Evolutionary conservation across 257 asterid species (phyloP), one percentile per base, ranked within the genome.

Genomic region (Solanum medicagineum): DNA sequence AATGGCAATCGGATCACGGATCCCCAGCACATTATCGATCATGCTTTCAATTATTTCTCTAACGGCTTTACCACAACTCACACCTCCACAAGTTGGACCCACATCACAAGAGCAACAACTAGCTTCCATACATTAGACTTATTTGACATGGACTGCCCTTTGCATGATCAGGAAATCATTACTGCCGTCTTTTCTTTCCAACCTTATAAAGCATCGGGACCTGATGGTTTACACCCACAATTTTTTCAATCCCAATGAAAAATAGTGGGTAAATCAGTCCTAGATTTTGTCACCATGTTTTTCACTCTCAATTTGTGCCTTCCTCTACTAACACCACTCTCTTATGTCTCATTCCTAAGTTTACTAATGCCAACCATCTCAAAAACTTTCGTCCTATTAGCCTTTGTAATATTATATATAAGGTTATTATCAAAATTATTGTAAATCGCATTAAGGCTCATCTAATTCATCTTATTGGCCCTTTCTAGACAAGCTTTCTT

Each of bases 21-120:
- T 7, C 24, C 2, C 0, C 2, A 6, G 1, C 7, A 0, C 1
- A 7, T 56, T 1, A 7, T 7, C 0, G 9, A 19, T 2, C 24
- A 56, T 8, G 5, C 12, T 3, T 2, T 2, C 20, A 3, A 20
- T 8, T 57, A 19, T 3, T 57, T 57, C 9, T 1, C 1, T 7
- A 19, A 19, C 1, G 0, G 20, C 5, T 57, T n/a, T 19, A 2
- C 24, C 8, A 57, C 26, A 7, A 0, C 1, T 10, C 26, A 57
- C 12, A 2, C 2, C 1, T 8, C 1, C 8, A 2, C 65, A 2
- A 57, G 8, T 1, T n/a, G 17, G 5, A 55, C 6, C 2, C 8
- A 55, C 3, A 16, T 17, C 7, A 15, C 20, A 1, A 9, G 4
- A 2, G 1, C 6, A 13, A 3, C 60, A 0, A 5, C n/a, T 2